These are phyloP conservation scores for Psilocybe cyanescens DNA, from an alignment of 768 basidiomycete species.

Conservation along the genomic window DNA sequence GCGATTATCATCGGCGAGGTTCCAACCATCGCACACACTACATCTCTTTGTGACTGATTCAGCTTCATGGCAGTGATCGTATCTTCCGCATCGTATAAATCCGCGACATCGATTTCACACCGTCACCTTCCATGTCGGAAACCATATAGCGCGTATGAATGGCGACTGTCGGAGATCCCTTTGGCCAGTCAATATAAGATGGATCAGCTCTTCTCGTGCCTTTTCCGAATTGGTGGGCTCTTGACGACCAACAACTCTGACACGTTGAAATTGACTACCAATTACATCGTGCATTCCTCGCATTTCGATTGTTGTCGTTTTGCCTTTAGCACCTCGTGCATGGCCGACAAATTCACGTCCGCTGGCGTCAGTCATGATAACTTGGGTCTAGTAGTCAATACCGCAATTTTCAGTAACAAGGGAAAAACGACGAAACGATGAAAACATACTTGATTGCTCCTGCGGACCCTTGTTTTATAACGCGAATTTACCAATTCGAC, in stretches of 20 bases:
- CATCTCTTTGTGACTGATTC: slow-evolving; percentile 41
- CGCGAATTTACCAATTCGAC: slow-evolving; percentile 39
- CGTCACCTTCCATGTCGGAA: slow-evolving; percentile 28
- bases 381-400: slow-evolving; percentile 25
- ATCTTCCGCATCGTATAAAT: slow-evolving; percentile 1
- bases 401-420: background rate
- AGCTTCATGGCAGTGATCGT: slow-evolving; percentile 18
- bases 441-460: slow-evolving; percentile 36
- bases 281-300: slow-evolving; percentile 3
- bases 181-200: slow-evolving; percentile 35
- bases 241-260: slow-evolving; percentile 47
- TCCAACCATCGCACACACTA: slow-evolving; percentile 39
- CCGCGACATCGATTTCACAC: background rate
- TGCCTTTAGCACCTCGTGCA: slow-evolving; percentile 34
- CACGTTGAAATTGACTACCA: slow-evolving; percentile 28
- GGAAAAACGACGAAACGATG: background rate
- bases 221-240: slow-evolving; percentile 42
- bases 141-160: slow-evolving; percentile 46
- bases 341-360: slow-evolving; percentile 36
- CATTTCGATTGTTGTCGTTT: slow-evolving; percentile 37
- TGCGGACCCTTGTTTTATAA: slow-evolving; percentile 44
- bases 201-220: slow-evolving; percentile 40
- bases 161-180: slow-evolving; percentile 29
- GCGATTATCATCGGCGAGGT: slow-evolving; percentile 34
- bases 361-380: slow-evolving; percentile 36